Base-by-base conservation (phyloP, 495 filamentous ascomycete genomes). In the Lophiostoma macrostomum region DNA sequence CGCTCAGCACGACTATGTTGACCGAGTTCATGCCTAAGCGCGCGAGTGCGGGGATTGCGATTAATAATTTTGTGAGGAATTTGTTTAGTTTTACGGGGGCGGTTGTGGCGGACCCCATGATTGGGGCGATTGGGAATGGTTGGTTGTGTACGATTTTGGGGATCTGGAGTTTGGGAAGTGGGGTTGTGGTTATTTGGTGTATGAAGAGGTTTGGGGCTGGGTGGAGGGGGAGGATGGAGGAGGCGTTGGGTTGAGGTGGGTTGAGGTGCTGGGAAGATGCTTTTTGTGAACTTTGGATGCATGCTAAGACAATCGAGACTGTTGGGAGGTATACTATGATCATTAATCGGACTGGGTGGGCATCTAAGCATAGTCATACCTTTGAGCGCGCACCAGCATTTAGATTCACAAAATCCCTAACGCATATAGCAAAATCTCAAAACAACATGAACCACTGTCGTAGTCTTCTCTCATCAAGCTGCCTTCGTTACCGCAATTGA, bases 101-200 rank as follows among this genome's bases (percentile, higher is more conserved):
- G 7, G 67, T 93, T 4, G 77, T 91, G 2, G 83, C 86, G 0
- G 77, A 86, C 51, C 90, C 90, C 0, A 70, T 94, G 14, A 88
- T 96, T 44, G 60, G 73, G n/a, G 86, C 76, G 3, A 87, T 96
- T 55, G 91, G 91, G 3, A 85, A 88, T 61, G 91, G 91, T 0
- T 95, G 90, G 90, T 59, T 96, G 29, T 88, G 90, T 57, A 96
- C 91, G 2, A 85, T 85, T 25, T 56, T 96, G 0, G 86, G 83
- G 0, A 46, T 88, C 16, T 73, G 90, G 42, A 75, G 80, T 5
- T 76, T 85, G 58, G 49, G 78, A 0, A 70, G 64, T 50, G 49
- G 69, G 25, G 43, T 56, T 36, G 60, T 50, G 8, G 80, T 83
- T 12, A 78, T 95, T 20, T 80, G 78, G 71, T 69, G 76, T 3